Evolutionary conservation across 768 basidiomycete species (phyloP).

Genomic region (Glaciozyma martinii): DNA sequence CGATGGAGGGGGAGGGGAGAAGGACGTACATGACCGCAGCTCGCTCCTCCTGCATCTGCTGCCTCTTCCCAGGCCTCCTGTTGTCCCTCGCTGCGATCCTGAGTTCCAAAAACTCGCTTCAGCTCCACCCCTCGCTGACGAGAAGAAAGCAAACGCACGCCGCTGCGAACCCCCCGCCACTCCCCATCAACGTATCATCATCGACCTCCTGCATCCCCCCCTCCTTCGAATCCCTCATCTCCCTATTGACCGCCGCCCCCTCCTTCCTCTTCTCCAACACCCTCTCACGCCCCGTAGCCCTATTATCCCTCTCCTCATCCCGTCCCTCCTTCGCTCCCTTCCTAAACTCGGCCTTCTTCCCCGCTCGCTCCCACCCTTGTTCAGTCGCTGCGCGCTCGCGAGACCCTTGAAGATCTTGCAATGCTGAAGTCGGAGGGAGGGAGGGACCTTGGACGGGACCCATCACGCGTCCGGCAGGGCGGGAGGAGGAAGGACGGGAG

Average conservation of each 20-base stretch:
- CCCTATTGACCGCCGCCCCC: slow-evolving; percentile 49
- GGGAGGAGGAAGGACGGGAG: slow-evolving; percentile 52
- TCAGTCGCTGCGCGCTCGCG: slow-evolving; percentile 26
- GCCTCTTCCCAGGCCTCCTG: not conserved
- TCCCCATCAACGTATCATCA: slow-evolving; percentile 67
- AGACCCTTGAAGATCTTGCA: not conserved
- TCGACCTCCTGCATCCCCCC: slow-evolving; percentile 63
- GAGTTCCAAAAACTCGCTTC: not conserved
- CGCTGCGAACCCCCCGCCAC: slow-evolving; percentile 63
- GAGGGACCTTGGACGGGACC: slow-evolving; percentile 40
- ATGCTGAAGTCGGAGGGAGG: slow-evolving; percentile 44
- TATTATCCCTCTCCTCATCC: slow-evolving; percentile 15
- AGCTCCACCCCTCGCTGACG: slow-evolving; percentile 2
- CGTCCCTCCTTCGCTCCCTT: slow-evolving; percentile 68
- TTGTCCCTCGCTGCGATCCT: slow-evolving; percentile 10
- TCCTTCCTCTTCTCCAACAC: slow-evolving; percentile 78
- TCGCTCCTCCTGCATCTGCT: slow-evolving; percentile 11
- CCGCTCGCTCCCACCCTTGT: slow-evolving; percentile 56
- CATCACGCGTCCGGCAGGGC: slow-evolving; percentile 49
- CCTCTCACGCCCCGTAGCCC: slow-evolving; percentile 57
- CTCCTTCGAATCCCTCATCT: slow-evolving; percentile 46
- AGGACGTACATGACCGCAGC: slow-evolving; percentile 16
- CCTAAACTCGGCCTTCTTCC: slow-evolving; percentile 63
- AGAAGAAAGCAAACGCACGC: not conserved
- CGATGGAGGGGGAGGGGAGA: not conserved